Evolutionary conservation across 1,139 yeast species (phyloP).

Genomic region (Debaryomyces udenii): DNA sequence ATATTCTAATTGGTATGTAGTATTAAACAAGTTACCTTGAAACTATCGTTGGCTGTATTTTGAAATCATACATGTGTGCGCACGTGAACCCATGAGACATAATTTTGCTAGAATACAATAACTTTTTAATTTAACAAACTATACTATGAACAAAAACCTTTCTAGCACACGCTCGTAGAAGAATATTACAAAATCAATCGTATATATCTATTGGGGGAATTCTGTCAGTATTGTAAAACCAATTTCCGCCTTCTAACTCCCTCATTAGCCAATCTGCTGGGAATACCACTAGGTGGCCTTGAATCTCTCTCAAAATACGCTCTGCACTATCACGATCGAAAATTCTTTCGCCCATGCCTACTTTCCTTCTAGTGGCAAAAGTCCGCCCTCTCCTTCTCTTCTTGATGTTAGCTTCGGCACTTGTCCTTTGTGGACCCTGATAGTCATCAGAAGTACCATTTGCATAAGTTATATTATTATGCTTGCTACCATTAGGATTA

Average conservation of each 20-base stretch:
- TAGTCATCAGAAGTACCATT: not conserved
- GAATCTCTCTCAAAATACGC: constrained; percentile 68
- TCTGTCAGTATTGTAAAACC: constrained; percentile 94
- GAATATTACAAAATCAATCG: no score
- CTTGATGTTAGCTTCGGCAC: constrained; percentile 4
- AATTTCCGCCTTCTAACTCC: constrained; percentile 87
- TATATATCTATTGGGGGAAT: constrained; percentile 95
- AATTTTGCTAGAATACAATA: no score
- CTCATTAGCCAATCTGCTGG: constrained; percentile 89
- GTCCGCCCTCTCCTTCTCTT: constrained; percentile 37
- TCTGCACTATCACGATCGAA: constrained; percentile 80
- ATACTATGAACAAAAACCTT: no score
- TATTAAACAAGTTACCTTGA: not conserved
- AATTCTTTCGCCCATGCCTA: constrained; percentile 55
- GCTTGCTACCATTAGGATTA: not conserved
- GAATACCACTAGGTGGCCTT: constrained; percentile 86
- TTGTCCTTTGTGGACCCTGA: not conserved
- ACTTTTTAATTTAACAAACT: no score
- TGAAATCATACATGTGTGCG: not conserved
- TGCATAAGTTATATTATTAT: not conserved
- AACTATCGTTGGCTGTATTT: not conserved
- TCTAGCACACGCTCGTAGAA: no score
- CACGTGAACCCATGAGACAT: no score
- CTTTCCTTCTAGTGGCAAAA: constrained; percentile 42
- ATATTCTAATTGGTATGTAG: constrained; percentile 19